These are phyloP conservation scores for Aspergillus novoparasiticus DNA, from an alignment of 2,329 filamentous ascomycete genomes.

Conservation along the genomic window DNA sequence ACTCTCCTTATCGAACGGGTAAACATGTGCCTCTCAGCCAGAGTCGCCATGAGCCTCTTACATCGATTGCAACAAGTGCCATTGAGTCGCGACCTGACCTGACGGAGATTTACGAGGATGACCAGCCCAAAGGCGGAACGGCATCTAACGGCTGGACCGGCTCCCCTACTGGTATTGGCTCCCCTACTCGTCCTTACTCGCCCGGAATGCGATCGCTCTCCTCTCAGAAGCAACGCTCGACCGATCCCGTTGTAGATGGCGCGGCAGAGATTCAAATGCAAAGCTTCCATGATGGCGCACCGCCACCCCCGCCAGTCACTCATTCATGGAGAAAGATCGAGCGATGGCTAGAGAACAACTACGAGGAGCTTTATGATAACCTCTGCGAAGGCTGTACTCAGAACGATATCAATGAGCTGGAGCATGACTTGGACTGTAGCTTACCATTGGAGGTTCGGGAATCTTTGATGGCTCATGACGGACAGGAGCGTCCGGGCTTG, in stretches of 20 bases:
- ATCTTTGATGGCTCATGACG: slow-evolving; percentile 87
- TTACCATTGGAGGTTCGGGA: slow-evolving; percentile 92
- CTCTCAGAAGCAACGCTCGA: slow-evolving; percentile 62
- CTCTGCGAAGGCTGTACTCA: slow-evolving; percentile 86
- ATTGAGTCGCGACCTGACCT: slow-evolving; percentile 87
- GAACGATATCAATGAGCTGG: slow-evolving; percentile 95
- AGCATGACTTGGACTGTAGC: slow-evolving; percentile 93
- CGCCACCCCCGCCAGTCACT: slow-evolving; percentile 80
- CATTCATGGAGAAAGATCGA: slow-evolving; percentile 97
- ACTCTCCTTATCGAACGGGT: slow-evolving; percentile 90
- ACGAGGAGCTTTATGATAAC: slow-evolving; percentile 91
- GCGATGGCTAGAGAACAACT: slow-evolving; percentile 90
- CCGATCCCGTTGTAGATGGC: slow-evolving; percentile 67
- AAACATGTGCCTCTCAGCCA: slow-evolving; percentile 86
- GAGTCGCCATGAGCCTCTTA: slow-evolving; percentile 78
- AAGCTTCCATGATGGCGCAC: slow-evolving; percentile 86
- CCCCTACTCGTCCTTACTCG: slow-evolving; percentile 75
- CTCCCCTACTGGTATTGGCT: slow-evolving; percentile 56
- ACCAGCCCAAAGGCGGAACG: slow-evolving; percentile 60
- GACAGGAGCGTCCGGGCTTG: slow-evolving; percentile 89
- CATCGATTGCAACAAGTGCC: slow-evolving; percentile 81
- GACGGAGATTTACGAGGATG: slow-evolving; percentile 75
- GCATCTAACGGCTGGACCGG: slow-evolving; percentile 63
- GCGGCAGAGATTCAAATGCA: slow-evolving; percentile 93
- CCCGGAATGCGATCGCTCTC: slow-evolving; percentile 83